phyloP scores from a whole-genome alignment of 257 asterid species.

The Fraxinus excelsior region DNA sequence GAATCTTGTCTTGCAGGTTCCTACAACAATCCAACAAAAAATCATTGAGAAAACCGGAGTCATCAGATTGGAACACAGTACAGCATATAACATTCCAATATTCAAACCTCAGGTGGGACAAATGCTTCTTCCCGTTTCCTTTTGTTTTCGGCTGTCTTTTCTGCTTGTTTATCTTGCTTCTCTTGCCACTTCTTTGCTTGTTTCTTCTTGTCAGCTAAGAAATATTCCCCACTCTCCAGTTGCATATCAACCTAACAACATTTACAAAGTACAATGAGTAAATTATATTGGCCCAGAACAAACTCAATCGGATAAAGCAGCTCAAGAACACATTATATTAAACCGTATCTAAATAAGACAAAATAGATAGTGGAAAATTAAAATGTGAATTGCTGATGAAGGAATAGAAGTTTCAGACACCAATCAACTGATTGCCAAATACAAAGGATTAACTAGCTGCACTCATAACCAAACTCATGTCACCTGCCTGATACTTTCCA shows the following conservation, averaged over 20 bases:
- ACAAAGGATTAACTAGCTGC: not conserved
- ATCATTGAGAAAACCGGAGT: not conserved
- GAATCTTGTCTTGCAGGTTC: slow-evolving; percentile 47
- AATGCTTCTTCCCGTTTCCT: slow-evolving; percentile 77
- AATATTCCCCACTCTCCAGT: slow-evolving; percentile 90
- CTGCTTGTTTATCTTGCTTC: slow-evolving; percentile 87
- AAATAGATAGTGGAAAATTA: not conserved
- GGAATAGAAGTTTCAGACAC: not conserved
- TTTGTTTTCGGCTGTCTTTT: slow-evolving; percentile 70
- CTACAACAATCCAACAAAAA: slow-evolving; percentile 38
- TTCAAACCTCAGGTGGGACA: slow-evolving; percentile 83
- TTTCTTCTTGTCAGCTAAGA: slow-evolving; percentile 73
- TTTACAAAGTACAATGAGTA: slow-evolving; percentile 19
- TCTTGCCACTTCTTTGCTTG: slow-evolving; percentile 85
- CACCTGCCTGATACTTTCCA: not conserved
- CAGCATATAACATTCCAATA: slow-evolving; percentile 6
- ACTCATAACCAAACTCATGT: not conserved
- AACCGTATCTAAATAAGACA: not conserved
- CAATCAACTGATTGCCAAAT: not conserved
- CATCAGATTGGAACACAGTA: not conserved
- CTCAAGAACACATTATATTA: not conserved
- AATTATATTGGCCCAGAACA: not conserved
- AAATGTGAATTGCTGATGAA: not conserved
- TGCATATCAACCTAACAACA: slow-evolving; percentile 70
- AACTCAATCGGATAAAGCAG: not conserved